These are phyloP conservation scores for Globisporangium nagaii DNA, from an alignment of 352 stramenopile genomes.

Conservation along the genomic window DNA sequence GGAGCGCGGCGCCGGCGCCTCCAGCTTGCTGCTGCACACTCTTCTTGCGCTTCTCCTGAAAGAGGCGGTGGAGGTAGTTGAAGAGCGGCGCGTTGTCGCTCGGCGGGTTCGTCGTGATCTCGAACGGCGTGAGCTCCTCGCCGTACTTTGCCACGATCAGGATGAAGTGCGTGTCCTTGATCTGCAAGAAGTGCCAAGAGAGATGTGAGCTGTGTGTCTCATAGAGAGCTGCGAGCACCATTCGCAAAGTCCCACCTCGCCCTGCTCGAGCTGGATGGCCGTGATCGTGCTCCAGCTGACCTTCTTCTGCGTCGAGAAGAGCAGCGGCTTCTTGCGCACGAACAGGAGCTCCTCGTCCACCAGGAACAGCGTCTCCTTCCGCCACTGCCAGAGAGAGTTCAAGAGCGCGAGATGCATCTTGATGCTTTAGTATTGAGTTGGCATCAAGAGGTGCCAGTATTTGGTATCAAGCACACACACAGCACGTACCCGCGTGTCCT, in stretches of 20 bases:
- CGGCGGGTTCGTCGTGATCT: conserved; percentile 22
- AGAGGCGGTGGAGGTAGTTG: conserved; percentile 16
- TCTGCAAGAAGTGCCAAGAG: conserved; percentile 6
- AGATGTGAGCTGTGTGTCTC: too few relatives aligned
- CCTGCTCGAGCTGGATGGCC: conserved; percentile 31
- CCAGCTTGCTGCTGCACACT: conserved; percentile 5
- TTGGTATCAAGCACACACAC: too few relatives aligned
- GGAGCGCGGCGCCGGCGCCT: neutral
- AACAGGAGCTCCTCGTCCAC: conserved; percentile 25
- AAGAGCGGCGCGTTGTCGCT: conserved; percentile 21
- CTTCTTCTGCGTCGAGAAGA: conserved; percentile 27
- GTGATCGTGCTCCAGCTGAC: conserved; percentile 23
- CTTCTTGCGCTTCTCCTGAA: conserved; percentile 19
- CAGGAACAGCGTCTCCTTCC: conserved; percentile 26
- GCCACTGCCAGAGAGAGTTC: conserved; percentile 18
- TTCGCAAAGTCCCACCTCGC: conserved; percentile 4
- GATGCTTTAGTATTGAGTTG: too few relatives aligned
- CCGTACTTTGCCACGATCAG: conserved; percentile 24
- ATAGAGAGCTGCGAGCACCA: too few relatives aligned
- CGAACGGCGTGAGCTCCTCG: conserved; percentile 22
- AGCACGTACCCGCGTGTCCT: conserved; percentile 12
- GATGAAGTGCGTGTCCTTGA: conserved; percentile 30
- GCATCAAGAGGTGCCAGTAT: too few relatives aligned
- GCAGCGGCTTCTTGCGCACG: conserved; percentile 22
- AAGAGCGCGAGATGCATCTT: neutral